Percentiles rank a stretch among this genome's conserved stretches.
Conservation (phyloP, 2,329 filamentous ascomycete genomes). For the Alternaria rosae region DNA sequence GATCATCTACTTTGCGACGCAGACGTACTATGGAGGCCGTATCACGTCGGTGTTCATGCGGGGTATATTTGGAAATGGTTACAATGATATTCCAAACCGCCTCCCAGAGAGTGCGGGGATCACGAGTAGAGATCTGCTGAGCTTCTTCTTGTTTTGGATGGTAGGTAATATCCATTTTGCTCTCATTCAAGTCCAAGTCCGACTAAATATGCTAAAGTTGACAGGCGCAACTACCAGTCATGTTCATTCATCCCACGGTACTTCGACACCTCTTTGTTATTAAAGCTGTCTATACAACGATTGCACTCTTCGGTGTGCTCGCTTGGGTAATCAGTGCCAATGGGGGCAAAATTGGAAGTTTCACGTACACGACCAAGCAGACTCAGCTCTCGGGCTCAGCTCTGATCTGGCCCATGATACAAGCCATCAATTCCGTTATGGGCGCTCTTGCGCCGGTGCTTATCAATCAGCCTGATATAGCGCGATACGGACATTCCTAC, state of each 20-base stretch:
- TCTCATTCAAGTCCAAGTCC: neutral
- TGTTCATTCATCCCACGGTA: slow-evolving; percentile 35
- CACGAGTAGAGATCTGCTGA: slow-evolving; percentile 31
- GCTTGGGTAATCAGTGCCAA: slow-evolving; percentile 30
- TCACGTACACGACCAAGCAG: slow-evolving; percentile 28
- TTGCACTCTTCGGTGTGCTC: slow-evolving; percentile 25
- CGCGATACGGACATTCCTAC: slow-evolving; percentile 30
- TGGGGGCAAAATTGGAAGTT: slow-evolving; percentile 29
- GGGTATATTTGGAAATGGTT: slow-evolving; percentile 27
- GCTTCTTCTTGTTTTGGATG: slow-evolving; percentile 36
- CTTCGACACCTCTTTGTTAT: slow-evolving; percentile 31
- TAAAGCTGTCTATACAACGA: slow-evolving; percentile 25
- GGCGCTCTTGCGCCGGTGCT: slow-evolving; percentile 28
- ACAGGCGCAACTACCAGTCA: slow-evolving; percentile 33
- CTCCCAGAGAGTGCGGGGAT: slow-evolving; percentile 54
- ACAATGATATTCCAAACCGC: slow-evolving; percentile 52
- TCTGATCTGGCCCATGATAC: slow-evolving; percentile 29
- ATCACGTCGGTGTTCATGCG: slow-evolving; percentile 32
- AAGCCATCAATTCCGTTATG: slow-evolving; percentile 32
- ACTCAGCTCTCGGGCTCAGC: slow-evolving; percentile 22
- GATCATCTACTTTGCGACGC: slow-evolving; percentile 29
- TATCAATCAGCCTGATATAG: slow-evolving; percentile 30
- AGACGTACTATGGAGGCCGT: slow-evolving; percentile 29
- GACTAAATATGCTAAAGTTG: neutral
- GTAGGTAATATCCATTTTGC: slow-evolving; percentile 1